Evolutionary conservation across 2,329 filamentous ascomycete species (phyloP), one percentile per base, ranked within the genome.

Genomic region (Dactylellina cionopaga): DNA sequence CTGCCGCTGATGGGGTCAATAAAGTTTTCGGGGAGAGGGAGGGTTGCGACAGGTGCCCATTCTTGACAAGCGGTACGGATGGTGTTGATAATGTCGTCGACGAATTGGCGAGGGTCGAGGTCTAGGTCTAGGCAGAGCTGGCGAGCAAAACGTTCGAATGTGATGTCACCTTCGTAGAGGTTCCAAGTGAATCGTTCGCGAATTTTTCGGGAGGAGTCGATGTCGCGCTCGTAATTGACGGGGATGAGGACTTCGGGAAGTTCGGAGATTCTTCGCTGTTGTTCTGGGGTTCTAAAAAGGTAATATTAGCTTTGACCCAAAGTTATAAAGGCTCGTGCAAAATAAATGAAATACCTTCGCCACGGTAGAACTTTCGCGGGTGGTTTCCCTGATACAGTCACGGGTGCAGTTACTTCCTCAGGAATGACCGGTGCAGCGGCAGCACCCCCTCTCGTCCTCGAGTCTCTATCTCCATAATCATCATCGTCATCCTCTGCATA

Each of bases 171-270:
- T 82, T 99, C 95, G 81, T 98, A 94, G 11, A 99, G 85, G 78
- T 99, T 99, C 95, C 95, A 99, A 56, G 97, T 82, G 77, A 99
- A 98, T n/a, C 91, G 90, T 77, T 99, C 95, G 77, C 96, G 92
- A 65, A 99, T 84, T 74, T 95, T 86, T 82, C 10, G 91, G 89
- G 9, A 87, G 83, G 81, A 90, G 89, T 77, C 76, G 29, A 99
- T 89, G 79, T 98, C 94, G 79, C 98, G 85, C 79, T 99, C 95
- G 80, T 99, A 96, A 70, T 94, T 91, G 77, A 99, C 97, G 15
- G 95, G 95, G 70, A 99, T 94, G 58, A 98, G 84, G 0, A 92
- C 96, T 54, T 96, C 85, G 3, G 95, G 95, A 33, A 99, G 86
- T 52, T 88, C 88, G 33, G 92, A 89, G 79, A 89, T 88, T 24